Percentiles rank a stretch among this genome's conserved stretches.
These are phyloP conservation scores for Botryotinia convoluta DNA, from an alignment of 2,329 filamentous ascomycete genomes.

Conservation along the genomic window DNA sequence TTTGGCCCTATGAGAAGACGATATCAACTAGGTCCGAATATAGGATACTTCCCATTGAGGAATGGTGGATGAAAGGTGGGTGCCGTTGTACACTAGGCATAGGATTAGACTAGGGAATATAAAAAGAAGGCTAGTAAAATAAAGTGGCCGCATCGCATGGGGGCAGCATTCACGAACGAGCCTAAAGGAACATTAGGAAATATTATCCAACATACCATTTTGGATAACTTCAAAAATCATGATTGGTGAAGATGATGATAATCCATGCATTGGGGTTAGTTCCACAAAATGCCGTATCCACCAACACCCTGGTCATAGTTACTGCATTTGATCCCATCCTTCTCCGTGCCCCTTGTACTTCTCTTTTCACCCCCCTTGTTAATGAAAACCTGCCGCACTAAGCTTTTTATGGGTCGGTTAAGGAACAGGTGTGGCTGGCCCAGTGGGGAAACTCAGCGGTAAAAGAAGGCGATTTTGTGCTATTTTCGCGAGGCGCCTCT, in stretches of 20 bases:
- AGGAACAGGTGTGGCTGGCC: constrained; percentile 26
- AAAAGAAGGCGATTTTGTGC: constrained; percentile 22
- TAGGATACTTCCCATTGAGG: constrained; percentile 16
- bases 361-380: constrained; percentile 2
- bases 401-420: constrained; percentile 19
- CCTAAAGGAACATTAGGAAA: constrained; percentile 11
- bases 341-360: constrained; percentile 10
- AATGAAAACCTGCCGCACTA: neutral
- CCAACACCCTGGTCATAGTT: neutral
- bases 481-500: constrained; percentile 39
- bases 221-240: neutral
- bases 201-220: neutral
- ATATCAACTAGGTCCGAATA: constrained; percentile 16
- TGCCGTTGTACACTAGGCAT: neutral
- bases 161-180: constrained; percentile 9
- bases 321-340: constrained; percentile 4
- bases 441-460: constrained; percentile 26
- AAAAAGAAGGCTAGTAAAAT: constrained; percentile 2
- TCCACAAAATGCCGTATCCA: constrained; percentile 1
- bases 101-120: constrained; percentile 4
- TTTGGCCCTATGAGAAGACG: constrained; percentile 21
- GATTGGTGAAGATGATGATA: neutral
- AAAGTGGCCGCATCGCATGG: constrained; percentile 8
- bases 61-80: constrained; percentile 9
- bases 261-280: constrained; percentile 4